A percentile compares a stretch with the other conserved stretches of the same genome.
These are phyloP conservation scores for Alisma plantagoaquatica DNA, from an alignment of 106 monocot genomes.

Conservation along the genomic window DNA sequence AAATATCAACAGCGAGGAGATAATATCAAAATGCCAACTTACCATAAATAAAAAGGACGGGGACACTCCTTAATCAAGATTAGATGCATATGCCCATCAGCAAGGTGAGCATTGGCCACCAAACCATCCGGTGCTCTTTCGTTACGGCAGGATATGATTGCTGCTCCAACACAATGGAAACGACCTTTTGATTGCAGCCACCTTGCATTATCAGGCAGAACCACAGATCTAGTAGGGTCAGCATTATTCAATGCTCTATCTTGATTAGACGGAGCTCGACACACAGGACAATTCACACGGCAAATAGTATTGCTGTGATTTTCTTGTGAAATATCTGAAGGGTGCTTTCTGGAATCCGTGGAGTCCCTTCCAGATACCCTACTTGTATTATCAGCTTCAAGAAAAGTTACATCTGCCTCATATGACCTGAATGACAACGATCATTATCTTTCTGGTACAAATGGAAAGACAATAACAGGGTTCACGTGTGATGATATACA, in stretches of 20 bases:
- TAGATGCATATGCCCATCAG: slow-evolving; percentile 92
- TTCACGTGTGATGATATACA: too few relatives aligned
- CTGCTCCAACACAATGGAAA: slow-evolving; percentile 80
- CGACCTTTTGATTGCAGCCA: slow-evolving; percentile 57
- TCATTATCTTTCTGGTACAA: too few relatives aligned
- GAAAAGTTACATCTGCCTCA: slow-evolving; percentile 68
- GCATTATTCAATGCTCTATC: slow-evolving; percentile 6
- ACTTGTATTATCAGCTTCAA: slow-evolving; percentile 26
- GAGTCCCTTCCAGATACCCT: slow-evolving; percentile 5
- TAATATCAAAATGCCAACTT: slow-evolving; percentile 8
- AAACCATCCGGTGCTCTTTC: slow-evolving; percentile 91
- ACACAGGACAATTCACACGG: slow-evolving; percentile 42
- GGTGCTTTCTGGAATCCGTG: neutral
- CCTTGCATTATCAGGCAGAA: slow-evolving; percentile 22
- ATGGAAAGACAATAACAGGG: too few relatives aligned
- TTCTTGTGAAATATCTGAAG: too few relatives aligned
- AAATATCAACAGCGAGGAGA: neutral
- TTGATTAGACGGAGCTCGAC: slow-evolving; percentile 20
- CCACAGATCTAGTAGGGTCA: neutral
- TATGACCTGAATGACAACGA: slow-evolving; percentile 48
- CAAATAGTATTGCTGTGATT: slow-evolving; percentile 27
- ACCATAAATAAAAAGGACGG: slow-evolving; percentile 79
- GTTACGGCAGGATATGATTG: slow-evolving; percentile 90
- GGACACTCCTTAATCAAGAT: slow-evolving; percentile 82
- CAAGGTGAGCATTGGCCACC: slow-evolving; percentile 81